These are phyloP conservation scores for Phaeotremella fagi DNA, from an alignment of 768 basidiomycete species.

Conservation along the genomic window DNA sequence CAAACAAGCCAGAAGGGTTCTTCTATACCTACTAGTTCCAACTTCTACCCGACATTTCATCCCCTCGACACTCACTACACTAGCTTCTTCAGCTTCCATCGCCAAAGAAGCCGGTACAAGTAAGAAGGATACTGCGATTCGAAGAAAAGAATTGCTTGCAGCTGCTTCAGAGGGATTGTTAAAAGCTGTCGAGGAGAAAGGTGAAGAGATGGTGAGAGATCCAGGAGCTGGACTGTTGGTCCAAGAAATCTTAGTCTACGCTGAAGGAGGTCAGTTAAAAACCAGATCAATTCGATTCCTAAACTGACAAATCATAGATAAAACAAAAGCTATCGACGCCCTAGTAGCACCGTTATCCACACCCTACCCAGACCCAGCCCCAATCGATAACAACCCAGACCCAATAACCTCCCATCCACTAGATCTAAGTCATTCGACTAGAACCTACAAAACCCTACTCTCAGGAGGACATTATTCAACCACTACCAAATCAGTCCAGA, in stretches of 20 bases:
- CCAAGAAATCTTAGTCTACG: constrained; percentile 74
- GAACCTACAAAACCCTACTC: constrained; percentile 80
- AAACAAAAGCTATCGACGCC: constrained; percentile 58
- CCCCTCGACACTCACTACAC: constrained; percentile 65
- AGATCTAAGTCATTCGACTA: constrained; percentile 73
- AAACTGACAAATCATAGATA: constrained; percentile 56
- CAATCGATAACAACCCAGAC: constrained; percentile 46
- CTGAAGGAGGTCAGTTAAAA: constrained; percentile 68
- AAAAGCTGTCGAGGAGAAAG: constrained; percentile 63
- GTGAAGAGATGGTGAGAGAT: constrained; percentile 62
- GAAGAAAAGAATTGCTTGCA: constrained; percentile 66
- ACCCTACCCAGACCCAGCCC: constrained; percentile 52
- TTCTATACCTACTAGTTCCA: constrained; percentile 77
- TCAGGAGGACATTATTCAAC: constrained; percentile 86
- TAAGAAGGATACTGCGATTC: constrained; percentile 66
- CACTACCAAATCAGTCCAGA: constrained; percentile 55
- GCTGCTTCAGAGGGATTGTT: constrained; percentile 71
- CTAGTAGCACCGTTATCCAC: constrained; percentile 59
- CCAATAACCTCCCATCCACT: constrained; percentile 60
- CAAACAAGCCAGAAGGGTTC: constrained; percentile 69
- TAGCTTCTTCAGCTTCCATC: constrained; percentile 65
- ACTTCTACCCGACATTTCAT: constrained; percentile 82
- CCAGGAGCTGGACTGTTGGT: constrained; percentile 74
- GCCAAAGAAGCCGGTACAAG: constrained; percentile 59
- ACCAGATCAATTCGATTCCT: background rate